Evolutionary conservation across 2,329 filamentous ascomycete species (phyloP).

Genomic region (Ophiobolus disseminans): DNA sequence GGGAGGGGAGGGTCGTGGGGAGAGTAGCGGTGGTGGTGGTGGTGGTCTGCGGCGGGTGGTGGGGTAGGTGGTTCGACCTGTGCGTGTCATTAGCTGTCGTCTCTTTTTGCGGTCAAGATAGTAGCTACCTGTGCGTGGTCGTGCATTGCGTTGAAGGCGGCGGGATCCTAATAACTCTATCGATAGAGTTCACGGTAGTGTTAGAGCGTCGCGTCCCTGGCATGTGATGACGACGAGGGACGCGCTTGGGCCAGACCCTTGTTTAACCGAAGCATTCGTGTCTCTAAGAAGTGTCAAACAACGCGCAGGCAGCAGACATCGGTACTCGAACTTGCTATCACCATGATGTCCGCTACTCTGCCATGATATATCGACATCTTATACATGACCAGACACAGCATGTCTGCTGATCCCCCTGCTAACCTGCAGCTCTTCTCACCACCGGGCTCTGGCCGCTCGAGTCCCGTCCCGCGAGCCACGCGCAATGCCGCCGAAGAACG

Average conservation of each 20-base stretch:
- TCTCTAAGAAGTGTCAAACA: slow-evolving; percentile 5
- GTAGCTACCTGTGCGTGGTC: slow-evolving; percentile 11
- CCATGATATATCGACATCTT: slow-evolving; percentile 21
- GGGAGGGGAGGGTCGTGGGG: slow-evolving; percentile 19
- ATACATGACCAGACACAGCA: slow-evolving; percentile 36
- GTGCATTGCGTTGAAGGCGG: slow-evolving; percentile 12
- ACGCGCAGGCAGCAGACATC: slow-evolving; percentile 27
- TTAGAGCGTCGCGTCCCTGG: slow-evolving; percentile 17
- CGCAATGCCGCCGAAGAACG: slow-evolving; percentile 79
- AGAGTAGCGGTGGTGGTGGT: slow-evolving; percentile 14
- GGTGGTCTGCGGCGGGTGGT: slow-evolving; percentile 4
- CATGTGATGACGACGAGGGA: slow-evolving; percentile 22
- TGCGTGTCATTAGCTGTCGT: background rate
- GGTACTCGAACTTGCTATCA: slow-evolving; percentile 8
- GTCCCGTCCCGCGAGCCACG: slow-evolving; percentile 77
- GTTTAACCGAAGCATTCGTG: slow-evolving; percentile 25
- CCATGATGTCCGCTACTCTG: slow-evolving; percentile 40
- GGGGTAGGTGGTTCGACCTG: slow-evolving; percentile 4
- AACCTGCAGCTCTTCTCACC: slow-evolving; percentile 64
- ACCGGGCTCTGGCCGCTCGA: slow-evolving; percentile 82
- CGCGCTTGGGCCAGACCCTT: slow-evolving; percentile 19
- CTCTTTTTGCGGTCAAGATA: background rate
- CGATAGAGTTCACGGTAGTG: slow-evolving; percentile 5
- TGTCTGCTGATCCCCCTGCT: slow-evolving; percentile 48
- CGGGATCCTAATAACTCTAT: background rate